phyloP scores from a whole-genome alignment of 805 yeast species.

The Phaffomyces opuntiae region DNA sequence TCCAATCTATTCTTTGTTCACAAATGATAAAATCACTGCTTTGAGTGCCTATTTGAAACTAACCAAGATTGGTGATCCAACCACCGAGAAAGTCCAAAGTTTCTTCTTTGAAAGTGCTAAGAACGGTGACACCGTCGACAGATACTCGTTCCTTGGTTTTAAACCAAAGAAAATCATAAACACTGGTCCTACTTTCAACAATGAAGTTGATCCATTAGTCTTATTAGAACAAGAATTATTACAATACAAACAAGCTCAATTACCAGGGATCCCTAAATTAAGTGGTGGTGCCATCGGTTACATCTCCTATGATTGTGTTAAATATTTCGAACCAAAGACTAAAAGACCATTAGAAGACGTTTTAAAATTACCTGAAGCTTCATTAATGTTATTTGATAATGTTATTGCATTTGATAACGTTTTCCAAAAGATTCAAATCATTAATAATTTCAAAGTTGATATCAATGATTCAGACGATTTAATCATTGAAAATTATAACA shows the following conservation, averaged over 20 bases:
- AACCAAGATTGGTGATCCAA: conserved; percentile 49
- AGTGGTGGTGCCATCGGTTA: conserved; percentile 98
- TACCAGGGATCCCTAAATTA: conserved; percentile 76
- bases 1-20: conserved; percentile 70
- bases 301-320: conserved; percentile 92
- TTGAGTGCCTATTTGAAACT: conserved; percentile 85
- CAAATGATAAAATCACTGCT: conserved; percentile 78
- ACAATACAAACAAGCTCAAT: conserved; percentile 56
- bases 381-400: conserved; percentile 84
- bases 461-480: conserved; percentile 23
- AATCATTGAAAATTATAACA: conserved; percentile 40
- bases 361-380: conserved; percentile 83
- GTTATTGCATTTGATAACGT: conserved; percentile 92
- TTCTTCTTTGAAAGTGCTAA: conserved; percentile 85
- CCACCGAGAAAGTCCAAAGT: conserved; percentile 49
- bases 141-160: conserved; percentile 88
- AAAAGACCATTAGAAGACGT: conserved; percentile 69
- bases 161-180: conserved; percentile 75
- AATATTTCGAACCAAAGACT: conserved; percentile 93
- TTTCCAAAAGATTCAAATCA: conserved; percentile 85
- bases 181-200: conserved; percentile 50
- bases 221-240: conserved; percentile 70
- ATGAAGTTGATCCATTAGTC: conserved; percentile 66
- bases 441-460: conserved; percentile 62
- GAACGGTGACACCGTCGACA: conserved; percentile 81